Conservation (phyloP, 108 stramenopile species). For the Aurantiochytrium sp. region DNA sequence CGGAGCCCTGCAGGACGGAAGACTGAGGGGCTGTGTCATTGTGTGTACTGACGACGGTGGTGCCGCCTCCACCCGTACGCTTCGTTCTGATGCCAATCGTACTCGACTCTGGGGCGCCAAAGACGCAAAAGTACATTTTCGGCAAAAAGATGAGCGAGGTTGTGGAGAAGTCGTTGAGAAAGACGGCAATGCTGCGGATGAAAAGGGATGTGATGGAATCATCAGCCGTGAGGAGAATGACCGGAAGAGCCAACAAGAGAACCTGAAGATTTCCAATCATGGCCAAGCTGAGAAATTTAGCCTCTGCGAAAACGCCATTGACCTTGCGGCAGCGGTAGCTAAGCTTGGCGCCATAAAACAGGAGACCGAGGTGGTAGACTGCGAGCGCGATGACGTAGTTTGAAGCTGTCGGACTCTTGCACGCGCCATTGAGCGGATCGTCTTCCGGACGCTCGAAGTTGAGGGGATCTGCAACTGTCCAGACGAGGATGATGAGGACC, state of each 20-base stretch:
- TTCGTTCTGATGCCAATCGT: no score
- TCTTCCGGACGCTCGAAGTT: background rate
- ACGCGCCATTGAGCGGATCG: background rate
- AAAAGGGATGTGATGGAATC: background rate
- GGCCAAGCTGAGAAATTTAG: background rate
- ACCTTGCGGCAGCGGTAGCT: background rate
- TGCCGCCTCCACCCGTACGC: no score
- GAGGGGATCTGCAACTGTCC: background rate
- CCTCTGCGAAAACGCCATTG: background rate
- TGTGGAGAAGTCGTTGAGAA: background rate
- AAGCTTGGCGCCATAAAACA: background rate
- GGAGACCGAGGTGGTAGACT: background rate
- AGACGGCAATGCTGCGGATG: background rate
- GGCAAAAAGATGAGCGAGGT: background rate
- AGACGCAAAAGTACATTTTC: background rate
- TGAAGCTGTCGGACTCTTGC: background rate
- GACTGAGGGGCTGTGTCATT: no score
- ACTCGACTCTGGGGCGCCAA: background rate
- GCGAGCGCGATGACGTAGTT: background rate
- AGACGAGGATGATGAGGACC: background rate
- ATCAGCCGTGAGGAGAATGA: background rate
- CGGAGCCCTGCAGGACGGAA: no score
- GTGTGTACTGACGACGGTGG: no score
- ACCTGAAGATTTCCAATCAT: background rate
- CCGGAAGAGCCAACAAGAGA: background rate